phyloP scores from a whole-genome alignment of 768 basidiomycete species.

The Podaxis carcinomalis region DNA sequence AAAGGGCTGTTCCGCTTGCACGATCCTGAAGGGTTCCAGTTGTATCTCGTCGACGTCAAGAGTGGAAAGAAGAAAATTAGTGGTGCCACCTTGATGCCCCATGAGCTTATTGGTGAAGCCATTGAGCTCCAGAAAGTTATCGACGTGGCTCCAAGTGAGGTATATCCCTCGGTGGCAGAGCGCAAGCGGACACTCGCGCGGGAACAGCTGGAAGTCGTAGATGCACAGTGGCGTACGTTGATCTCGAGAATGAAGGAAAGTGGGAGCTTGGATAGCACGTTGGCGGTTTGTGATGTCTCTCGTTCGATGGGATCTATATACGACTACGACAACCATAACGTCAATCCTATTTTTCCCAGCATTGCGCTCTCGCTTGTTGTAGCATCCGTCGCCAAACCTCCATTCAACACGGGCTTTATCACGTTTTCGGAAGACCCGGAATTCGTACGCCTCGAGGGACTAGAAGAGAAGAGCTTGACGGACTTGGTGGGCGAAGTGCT shows the following conservation, averaged over 20 bases:
- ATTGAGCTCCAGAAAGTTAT: neutral
- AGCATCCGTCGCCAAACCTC: slow-evolving; percentile 55
- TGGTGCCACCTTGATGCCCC: slow-evolving; percentile 65
- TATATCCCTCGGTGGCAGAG: slow-evolving; percentile 21
- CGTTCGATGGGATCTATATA: slow-evolving; percentile 56
- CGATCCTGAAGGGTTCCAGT: slow-evolving; percentile 54
- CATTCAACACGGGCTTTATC: slow-evolving; percentile 64
- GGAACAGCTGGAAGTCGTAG: slow-evolving; percentile 40
- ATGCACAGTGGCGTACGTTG: slow-evolving; percentile 66
- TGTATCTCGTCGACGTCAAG: slow-evolving; percentile 55
- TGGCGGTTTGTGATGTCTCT: slow-evolving; percentile 75
- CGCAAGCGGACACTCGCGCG: slow-evolving; percentile 26
- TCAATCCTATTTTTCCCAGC: slow-evolving; percentile 54
- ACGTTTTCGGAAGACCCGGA: slow-evolving; percentile 55
- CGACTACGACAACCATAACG: slow-evolving; percentile 2
- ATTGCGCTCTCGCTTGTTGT: slow-evolving; percentile 64
- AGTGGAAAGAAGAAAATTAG: slow-evolving; percentile 51
- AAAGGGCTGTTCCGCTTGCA: slow-evolving; percentile 49
- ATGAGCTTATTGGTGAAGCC: slow-evolving; percentile 48
- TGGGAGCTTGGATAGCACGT: slow-evolving; percentile 50
- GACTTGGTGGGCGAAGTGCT: slow-evolving; percentile 35
- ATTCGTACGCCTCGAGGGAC: slow-evolving; percentile 43
- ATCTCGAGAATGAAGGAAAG: slow-evolving; percentile 45
- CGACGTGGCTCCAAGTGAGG: neutral
- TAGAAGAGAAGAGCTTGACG: slow-evolving; percentile 28